Base-by-base conservation (phyloP, 768 basidiomycete genomes). In the Boletus vinaceobasis region DNA sequence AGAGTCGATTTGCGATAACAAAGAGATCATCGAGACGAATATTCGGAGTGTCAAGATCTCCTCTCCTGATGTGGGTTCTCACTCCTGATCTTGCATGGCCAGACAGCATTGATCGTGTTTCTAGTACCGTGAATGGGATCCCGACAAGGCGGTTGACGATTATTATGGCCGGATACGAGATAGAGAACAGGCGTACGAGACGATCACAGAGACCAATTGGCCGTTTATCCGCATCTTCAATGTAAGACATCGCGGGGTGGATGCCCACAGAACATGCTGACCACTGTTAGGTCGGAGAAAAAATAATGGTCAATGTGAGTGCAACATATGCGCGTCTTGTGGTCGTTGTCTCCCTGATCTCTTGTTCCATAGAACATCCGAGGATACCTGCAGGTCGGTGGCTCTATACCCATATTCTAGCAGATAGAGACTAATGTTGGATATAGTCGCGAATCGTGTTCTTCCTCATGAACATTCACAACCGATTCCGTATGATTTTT, bases 401-500 rank as follows among this genome's bases (percentile, higher is more conserved):
- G 31, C 15, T 31, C 27, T 37, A 13, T n/a, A 36, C 33, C 15
- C 19, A 32, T 21, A 29, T 17, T 42, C 31, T 19, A 1, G 27
- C 21, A 47, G 21, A 32, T 1, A n/a, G 9, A 37, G 33, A 43
- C 55, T 62, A 7, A 61, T 48, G 45, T 39, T 50, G 1, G 37
- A 47, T 62, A 15, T 72, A 98, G 86, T 93, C 93, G 2, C 78
- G 96, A 56, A 94, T 98, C 55, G 91, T 98, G 26, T 99, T 98
- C 79, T 98, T 97, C 79, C 78, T 99, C 43, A 98, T 98, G 97
- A 99, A 99, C 70, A 98, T 99, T 45, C 96, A 99, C 73, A 98
- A 94, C 65, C 80, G 82, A 58, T 90, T 86, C 67, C 80, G 96
- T 21, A 93, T 88, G 44, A 99, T 99, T 59, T 98, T 95, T 71